Evolutionary conservation across 2,329 filamentous ascomycete genomes (phyloP).

Genomic region (Diaporthe vaccinii): DNA sequence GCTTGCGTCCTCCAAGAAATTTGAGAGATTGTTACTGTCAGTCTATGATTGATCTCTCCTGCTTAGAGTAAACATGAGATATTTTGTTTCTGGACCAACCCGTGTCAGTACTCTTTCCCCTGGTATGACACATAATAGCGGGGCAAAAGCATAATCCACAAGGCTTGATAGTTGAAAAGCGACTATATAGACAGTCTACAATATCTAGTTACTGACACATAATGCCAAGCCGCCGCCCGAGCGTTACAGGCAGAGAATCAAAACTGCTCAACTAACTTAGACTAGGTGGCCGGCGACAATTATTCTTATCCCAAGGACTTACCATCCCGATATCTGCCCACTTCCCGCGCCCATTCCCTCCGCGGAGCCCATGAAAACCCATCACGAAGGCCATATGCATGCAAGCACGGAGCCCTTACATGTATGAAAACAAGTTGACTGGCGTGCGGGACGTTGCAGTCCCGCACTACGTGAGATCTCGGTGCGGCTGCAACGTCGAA

Average conservation of each 20-base stretch:
- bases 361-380: not conserved
- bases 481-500: constrained; percentile 26
- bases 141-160: not conserved
- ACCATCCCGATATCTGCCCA: not conserved
- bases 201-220: not conserved
- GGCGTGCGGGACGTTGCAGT: not conserved
- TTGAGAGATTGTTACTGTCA: too few relatives aligned
- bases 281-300: not conserved
- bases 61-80: too few relatives aligned
- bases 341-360: not conserved
- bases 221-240: not conserved
- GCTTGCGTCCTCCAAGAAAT: too few relatives aligned
- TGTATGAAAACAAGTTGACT: not conserved
- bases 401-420: not conserved
- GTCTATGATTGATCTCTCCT: too few relatives aligned
- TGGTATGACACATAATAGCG: not conserved
- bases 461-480: not conserved
- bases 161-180: not conserved
- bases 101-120: not conserved
- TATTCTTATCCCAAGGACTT: not conserved
- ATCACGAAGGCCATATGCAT: not conserved
- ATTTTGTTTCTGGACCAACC: not conserved
- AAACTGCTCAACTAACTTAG: too few relatives aligned
- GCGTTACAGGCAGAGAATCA: too few relatives aligned
- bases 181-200: not conserved